Conservation (phyloP, 1,284 basidiomycete genomes). For the Cutaneotrichosporon cavernicola region DNA sequence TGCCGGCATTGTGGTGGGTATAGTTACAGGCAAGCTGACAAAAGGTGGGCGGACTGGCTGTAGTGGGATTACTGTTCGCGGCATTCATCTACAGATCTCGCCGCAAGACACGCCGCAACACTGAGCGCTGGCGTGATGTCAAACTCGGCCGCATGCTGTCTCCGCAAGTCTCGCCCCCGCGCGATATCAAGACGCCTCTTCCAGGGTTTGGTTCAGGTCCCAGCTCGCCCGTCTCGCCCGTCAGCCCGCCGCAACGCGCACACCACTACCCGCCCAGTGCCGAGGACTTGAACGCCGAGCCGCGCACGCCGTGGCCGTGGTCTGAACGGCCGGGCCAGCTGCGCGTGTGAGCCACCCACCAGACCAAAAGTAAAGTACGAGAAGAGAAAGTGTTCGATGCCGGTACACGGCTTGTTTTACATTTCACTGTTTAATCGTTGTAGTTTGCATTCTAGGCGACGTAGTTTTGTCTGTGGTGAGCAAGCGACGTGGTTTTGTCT, state of each 20-base stretch:
- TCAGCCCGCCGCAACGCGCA: background rate
- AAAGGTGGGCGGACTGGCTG: background rate
- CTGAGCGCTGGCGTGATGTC: constrained; percentile 1
- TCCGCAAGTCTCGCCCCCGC: background rate
- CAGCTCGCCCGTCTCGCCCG: background rate
- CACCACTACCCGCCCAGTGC: background rate
- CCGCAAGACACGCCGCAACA: background rate
- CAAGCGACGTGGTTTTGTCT: too few species aligned
- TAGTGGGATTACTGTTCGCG: background rate
- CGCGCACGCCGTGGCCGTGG: constrained; percentile 5
- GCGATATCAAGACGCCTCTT: constrained; percentile 1
- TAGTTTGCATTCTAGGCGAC: too few species aligned
- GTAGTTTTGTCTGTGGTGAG: too few species aligned
- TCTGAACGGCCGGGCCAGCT: background rate
- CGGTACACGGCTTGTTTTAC: too few species aligned
- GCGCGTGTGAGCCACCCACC: background rate
- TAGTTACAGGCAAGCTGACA: background rate
- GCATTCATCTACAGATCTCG: background rate
- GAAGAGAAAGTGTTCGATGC: too few species aligned
- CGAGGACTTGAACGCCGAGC: background rate
- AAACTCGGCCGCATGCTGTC: background rate
- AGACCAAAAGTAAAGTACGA: background rate
- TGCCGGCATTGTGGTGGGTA: constrained; percentile 5
- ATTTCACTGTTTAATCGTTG: too few species aligned
- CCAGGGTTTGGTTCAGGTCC: background rate